A percentile compares a stretch with the other conserved stretches of the same genome.
Conservation (phyloP, 331 rosid species). For the Prunus yedoensis region DNA sequence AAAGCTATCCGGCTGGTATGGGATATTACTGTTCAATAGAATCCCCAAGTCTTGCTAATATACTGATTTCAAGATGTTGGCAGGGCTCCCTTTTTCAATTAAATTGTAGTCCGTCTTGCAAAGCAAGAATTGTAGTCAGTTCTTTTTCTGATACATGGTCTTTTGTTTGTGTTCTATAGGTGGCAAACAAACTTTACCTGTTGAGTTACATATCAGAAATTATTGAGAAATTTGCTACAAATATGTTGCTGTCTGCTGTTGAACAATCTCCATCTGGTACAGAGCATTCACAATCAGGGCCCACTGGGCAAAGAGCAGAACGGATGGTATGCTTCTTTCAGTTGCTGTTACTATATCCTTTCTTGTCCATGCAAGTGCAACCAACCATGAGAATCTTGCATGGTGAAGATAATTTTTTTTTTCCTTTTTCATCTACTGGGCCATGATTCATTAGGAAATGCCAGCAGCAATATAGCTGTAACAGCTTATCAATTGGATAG, state of each 20-base stretch:
- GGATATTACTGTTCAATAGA: constrained; percentile 7
- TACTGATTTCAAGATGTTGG: constrained; percentile 14
- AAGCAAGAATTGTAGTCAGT: not conserved
- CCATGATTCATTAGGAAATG: not conserved
- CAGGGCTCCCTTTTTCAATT: constrained; percentile 10
- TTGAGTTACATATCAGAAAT: constrained; percentile 72
- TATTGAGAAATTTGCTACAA: constrained; percentile 76
- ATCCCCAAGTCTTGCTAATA: not conserved
- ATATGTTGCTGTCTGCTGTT: constrained; percentile 74
- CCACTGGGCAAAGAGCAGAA: constrained; percentile 47
- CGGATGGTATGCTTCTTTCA: constrained; percentile 40
- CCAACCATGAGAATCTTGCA: constrained; percentile 8
- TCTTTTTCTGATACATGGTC: not conserved
- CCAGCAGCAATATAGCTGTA: not conserved
- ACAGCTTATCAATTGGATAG: not conserved
- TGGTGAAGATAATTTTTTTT: not conserved
- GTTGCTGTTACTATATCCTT: not conserved
- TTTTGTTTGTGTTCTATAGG: constrained; percentile 47
- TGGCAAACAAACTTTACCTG: constrained; percentile 93
- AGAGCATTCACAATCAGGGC: constrained; percentile 50
- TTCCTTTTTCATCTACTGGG: constrained; percentile 3
- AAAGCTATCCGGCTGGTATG: constrained; percentile 96
- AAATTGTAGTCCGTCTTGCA: not conserved
- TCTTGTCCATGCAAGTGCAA: not conserved
- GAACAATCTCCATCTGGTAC: constrained; percentile 44